Evolutionary conservation across 345 rosid genomes (phyloP).

Genomic region (Lepidium aucheri): DNA sequence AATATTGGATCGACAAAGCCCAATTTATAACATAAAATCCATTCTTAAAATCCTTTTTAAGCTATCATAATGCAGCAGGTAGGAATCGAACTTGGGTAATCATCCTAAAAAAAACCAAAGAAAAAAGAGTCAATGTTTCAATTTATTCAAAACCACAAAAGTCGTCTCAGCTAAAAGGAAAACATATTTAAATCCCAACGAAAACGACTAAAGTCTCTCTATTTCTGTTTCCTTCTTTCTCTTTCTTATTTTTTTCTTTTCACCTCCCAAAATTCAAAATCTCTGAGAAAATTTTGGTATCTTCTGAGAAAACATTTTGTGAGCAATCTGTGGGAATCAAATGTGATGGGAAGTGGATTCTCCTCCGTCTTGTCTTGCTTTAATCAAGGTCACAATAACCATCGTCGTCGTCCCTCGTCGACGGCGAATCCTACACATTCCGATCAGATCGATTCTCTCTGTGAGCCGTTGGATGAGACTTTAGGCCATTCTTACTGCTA

Average conservation of each 20-base stretch:
- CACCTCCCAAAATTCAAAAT: constrained; percentile 10
- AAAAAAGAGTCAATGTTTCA: constrained; percentile 20
- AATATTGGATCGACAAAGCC: too few species aligned
- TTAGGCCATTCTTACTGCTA: constrained; percentile 95
- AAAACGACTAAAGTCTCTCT: constrained; percentile 17
- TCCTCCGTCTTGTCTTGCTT: constrained; percentile 71
- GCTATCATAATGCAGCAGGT: too few species aligned
- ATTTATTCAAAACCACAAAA: constrained; percentile 27
- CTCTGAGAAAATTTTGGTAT: constrained; percentile 6
- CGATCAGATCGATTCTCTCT: constrained; percentile 35
- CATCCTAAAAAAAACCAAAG: constrained; percentile 2
- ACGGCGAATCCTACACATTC: constrained; percentile 15
- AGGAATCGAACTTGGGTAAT: too few species aligned
- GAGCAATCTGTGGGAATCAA: constrained; percentile 40
- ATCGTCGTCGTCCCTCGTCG: constrained; percentile 21
- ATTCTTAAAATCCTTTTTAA: too few species aligned
- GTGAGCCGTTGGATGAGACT: constrained; percentile 84
- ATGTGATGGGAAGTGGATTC: constrained; percentile 98
- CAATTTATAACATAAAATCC: too few species aligned
- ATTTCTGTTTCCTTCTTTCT: constrained; percentile 22
- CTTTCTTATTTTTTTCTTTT: not conserved
- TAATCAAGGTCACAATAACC: constrained; percentile 43
- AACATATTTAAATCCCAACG: constrained; percentile 30
- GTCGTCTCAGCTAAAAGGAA: constrained; percentile 35
- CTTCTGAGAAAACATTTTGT: constrained; percentile 22